These are phyloP conservation scores for Cladosporium halotolerans DNA, from an alignment of 2,329 filamentous ascomycete genomes.

Conservation along the genomic window DNA sequence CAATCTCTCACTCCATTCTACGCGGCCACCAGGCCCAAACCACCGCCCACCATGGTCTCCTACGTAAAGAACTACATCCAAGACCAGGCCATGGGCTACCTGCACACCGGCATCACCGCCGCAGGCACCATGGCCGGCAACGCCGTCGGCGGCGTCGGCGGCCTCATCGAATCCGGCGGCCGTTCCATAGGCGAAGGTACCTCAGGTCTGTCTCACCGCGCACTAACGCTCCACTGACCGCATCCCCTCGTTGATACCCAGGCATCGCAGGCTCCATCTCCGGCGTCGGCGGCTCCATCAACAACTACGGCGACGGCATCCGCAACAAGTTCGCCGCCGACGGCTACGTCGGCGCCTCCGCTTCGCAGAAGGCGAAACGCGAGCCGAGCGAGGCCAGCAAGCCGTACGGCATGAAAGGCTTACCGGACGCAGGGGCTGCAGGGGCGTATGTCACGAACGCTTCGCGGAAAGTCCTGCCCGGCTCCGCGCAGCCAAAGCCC, in stretches of 20 bases:
- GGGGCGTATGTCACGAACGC: slow-evolving; percentile 10
- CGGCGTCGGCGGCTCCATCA: slow-evolving; percentile 30
- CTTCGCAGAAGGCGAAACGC: slow-evolving; percentile 5
- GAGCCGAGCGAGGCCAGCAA: slow-evolving; percentile 11
- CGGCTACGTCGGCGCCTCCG: slow-evolving; percentile 18
- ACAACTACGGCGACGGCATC: slow-evolving; percentile 29
- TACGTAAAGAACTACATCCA: slow-evolving; percentile 24
- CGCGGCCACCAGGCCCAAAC: neutral
- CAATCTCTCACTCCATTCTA: neutral
- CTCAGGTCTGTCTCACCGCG: slow-evolving; percentile 16
- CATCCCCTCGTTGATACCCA: slow-evolving; percentile 17
- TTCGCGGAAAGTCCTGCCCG: slow-evolving; percentile 1
- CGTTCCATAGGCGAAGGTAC: slow-evolving; percentile 29
- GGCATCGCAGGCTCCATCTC: slow-evolving; percentile 30
- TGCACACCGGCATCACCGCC: slow-evolving; percentile 30
- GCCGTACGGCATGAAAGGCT: slow-evolving; percentile 12
- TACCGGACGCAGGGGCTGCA: slow-evolving; percentile 9
- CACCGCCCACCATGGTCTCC: slow-evolving; percentile 9
- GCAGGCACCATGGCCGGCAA: slow-evolving; percentile 34
- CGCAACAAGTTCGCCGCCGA: slow-evolving; percentile 27
- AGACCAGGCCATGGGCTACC: slow-evolving; percentile 27
- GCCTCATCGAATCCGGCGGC: slow-evolving; percentile 29
- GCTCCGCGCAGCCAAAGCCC: neutral
- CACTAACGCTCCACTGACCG: slow-evolving; percentile 13
- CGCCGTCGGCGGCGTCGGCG: slow-evolving; percentile 31